phyloP scores from a whole-genome alignment of 495 filamentous ascomycete species.

The Aspergillus sparsus region DNA sequence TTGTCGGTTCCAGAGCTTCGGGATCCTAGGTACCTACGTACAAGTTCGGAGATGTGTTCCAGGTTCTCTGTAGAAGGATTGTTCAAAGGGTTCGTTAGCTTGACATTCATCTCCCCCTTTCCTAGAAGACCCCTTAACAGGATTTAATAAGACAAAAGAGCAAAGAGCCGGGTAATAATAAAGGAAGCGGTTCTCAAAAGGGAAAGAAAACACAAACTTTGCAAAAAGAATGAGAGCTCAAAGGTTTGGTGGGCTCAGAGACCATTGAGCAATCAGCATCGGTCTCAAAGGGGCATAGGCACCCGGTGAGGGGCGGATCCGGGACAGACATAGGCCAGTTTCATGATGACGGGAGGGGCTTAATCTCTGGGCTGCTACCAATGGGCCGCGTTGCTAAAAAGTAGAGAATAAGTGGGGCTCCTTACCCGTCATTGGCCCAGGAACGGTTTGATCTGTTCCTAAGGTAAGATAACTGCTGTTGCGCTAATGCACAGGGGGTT shows the following conservation, averaged over 20 bases:
- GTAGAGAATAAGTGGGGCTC: not conserved
- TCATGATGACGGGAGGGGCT: conserved; percentile 24
- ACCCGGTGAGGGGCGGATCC: conserved; percentile 10
- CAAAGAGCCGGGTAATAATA: too few relatives aligned
- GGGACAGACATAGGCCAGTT: conserved; percentile 21
- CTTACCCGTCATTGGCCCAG: conserved; percentile 9
- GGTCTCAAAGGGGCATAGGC: conserved; percentile 8
- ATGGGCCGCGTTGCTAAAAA: conserved; percentile 15
- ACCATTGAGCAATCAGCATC: conserved; percentile 16
- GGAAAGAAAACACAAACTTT: too few relatives aligned
- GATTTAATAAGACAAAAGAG: too few relatives aligned
- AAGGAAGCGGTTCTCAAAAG: too few relatives aligned
- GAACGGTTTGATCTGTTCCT: conserved; percentile 17
- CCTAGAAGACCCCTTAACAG: too few relatives aligned
- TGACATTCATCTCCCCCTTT: too few relatives aligned
- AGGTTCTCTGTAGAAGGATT: too few relatives aligned
- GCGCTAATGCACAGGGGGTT: conserved; percentile 22
- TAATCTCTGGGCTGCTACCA: conserved; percentile 14
- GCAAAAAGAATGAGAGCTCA: not conserved
- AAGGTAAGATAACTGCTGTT: conserved; percentile 23
- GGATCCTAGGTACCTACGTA: too few relatives aligned
- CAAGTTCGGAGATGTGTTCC: too few relatives aligned
- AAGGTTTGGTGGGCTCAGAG: conserved; percentile 14
- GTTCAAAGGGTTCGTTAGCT: too few relatives aligned
- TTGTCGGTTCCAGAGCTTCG: too few relatives aligned